These are phyloP conservation scores for Dictyophora rubrovolvata DNA, from an alignment of 768 basidiomycete genomes.

Conservation along the genomic window DNA sequence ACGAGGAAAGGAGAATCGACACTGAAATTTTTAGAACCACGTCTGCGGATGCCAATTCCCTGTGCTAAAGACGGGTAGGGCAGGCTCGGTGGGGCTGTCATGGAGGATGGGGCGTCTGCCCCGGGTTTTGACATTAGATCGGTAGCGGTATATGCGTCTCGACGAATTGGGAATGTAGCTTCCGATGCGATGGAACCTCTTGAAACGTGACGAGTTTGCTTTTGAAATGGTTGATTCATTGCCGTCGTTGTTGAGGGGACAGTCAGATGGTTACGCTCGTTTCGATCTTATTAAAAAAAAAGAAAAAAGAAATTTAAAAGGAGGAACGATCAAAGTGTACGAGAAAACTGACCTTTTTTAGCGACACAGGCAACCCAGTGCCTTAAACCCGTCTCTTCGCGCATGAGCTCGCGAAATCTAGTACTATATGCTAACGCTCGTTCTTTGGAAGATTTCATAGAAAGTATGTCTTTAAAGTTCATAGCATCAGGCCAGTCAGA, in stretches of 20 bases:
- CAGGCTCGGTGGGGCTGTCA: conserved; percentile 42
- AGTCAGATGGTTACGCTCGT: too few relatives aligned
- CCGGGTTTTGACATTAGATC: conserved; percentile 45
- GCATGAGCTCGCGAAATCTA: conserved; percentile 76
- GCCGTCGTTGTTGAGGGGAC: not conserved
- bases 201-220: conserved; percentile 59
- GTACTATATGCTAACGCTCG: conserved; percentile 63
- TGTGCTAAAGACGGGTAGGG: conserved; percentile 67
- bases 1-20: conserved; percentile 18
- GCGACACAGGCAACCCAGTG: conserved; percentile 62
- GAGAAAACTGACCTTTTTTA: conserved; percentile 38
- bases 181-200: conserved; percentile 65
- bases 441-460: conserved; percentile 48
- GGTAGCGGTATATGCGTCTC: conserved; percentile 71
- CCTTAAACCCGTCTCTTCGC: conserved; percentile 63
- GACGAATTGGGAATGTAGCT: conserved; percentile 66
- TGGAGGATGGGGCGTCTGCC: conserved; percentile 43
- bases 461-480: conserved; percentile 54
- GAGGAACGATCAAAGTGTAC: not conserved
- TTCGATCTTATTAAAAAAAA: too few relatives aligned
- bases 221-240: not conserved
- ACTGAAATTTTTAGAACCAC: conserved; percentile 24
- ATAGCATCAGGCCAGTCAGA: conserved; percentile 53
- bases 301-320: not conserved
- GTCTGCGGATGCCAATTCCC: conserved; percentile 22